Base-by-base conservation (phyloP, 75 land plant genomes). In the Ceratopteris richardii region DNA sequence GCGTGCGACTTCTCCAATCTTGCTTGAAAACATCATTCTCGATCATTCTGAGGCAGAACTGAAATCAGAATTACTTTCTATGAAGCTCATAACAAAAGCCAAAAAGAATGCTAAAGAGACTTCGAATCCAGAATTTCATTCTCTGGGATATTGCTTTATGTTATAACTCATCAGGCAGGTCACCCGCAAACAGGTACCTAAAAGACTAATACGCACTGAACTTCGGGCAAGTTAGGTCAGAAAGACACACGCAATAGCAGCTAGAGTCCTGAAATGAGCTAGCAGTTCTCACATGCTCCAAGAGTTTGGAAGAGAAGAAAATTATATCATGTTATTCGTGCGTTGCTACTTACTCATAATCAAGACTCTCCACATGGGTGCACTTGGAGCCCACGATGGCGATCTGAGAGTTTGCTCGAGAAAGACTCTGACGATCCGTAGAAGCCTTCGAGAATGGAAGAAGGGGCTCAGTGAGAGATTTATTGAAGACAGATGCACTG, bases 11-110 rank as follows among this genome's bases (percentile, higher is more conserved):
- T 44, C 96, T 84, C 96, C 96, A 90, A 39, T 90, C 86, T 33
- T 90, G 85, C 72, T 81, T 83, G 59, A 87, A 78, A 0, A 90
- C 40, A 31, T 87, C 93, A 65, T 84, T 90, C 67, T 90, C 96
- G 1, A 81, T 58, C 56, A 14, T 19, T 28, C 64, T 44, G 14
- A 17, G 17, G 19, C 23, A 19, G 19, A 57, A 5, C 6, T 30
- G n/a, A n/a, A n/a, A n/a, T n/a, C n/a, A n/a, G n/a, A n/a, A n/a
- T n/a, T n/a, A n/a, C n/a, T n/a, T n/a, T n/a, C n/a, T n/a, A n/a
- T n/a, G n/a, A n/a, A n/a, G n/a, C n/a, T n/a, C n/a, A n/a, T n/a
- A n/a, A n/a, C n/a, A n/a, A n/a, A n/a, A n/a, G n/a, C n/a, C n/a
- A n/a, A n/a, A n/a, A n/a, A n/a, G n/a, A n/a, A n/a, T n/a, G n/a